Evolutionary conservation across 2,329 filamentous ascomycete genomes (phyloP).

Genomic region (Graphilbum fragrans): DNA sequence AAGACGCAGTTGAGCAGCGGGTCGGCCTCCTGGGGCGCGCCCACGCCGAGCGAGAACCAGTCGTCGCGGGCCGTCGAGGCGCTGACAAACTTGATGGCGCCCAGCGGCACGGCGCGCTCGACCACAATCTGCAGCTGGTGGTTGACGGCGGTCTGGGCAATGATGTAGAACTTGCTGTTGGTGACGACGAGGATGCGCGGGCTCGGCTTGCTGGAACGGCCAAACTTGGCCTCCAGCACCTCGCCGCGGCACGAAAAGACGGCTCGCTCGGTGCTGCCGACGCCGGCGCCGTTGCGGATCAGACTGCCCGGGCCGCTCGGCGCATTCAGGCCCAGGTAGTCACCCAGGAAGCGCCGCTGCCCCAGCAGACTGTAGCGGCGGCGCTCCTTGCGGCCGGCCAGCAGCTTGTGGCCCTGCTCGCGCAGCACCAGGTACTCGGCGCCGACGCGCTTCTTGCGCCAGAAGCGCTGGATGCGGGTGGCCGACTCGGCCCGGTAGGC

Average conservation of each 20-base stretch:
- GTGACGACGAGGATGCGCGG: slow-evolving; percentile 78
- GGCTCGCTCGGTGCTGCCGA: slow-evolving; percentile 60
- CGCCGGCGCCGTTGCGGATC: slow-evolving; percentile 61
- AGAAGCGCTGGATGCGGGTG: slow-evolving; percentile 87
- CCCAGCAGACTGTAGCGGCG: slow-evolving; percentile 83
- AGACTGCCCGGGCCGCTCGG: slow-evolving; percentile 60
- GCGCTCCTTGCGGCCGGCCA: slow-evolving; percentile 80
- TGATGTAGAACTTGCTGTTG: slow-evolving; percentile 74
- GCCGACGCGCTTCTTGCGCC: slow-evolving; percentile 84
- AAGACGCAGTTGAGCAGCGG: slow-evolving; percentile 87
- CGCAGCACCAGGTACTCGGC: slow-evolving; percentile 80
- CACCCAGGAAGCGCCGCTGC: slow-evolving; percentile 83
- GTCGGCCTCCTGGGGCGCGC: slow-evolving; percentile 84
- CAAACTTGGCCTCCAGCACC: slow-evolving; percentile 85
- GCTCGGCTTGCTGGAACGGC: slow-evolving; percentile 86
- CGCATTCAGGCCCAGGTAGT: slow-evolving; percentile 85
- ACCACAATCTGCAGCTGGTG: slow-evolving; percentile 69
- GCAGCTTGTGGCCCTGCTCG: slow-evolving; percentile 73
- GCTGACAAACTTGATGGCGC: slow-evolving; percentile 79
- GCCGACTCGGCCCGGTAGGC: slow-evolving; percentile 87
- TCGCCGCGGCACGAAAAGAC: slow-evolving; percentile 90
- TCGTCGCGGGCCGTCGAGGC: slow-evolving; percentile 77
- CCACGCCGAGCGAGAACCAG: slow-evolving; percentile 89
- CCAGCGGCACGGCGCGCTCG: slow-evolving; percentile 72
- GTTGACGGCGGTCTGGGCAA: slow-evolving; percentile 74